phyloP scores from a whole-genome alignment of 2,329 filamentous ascomycete genomes.

The Didymella sp. region DNA sequence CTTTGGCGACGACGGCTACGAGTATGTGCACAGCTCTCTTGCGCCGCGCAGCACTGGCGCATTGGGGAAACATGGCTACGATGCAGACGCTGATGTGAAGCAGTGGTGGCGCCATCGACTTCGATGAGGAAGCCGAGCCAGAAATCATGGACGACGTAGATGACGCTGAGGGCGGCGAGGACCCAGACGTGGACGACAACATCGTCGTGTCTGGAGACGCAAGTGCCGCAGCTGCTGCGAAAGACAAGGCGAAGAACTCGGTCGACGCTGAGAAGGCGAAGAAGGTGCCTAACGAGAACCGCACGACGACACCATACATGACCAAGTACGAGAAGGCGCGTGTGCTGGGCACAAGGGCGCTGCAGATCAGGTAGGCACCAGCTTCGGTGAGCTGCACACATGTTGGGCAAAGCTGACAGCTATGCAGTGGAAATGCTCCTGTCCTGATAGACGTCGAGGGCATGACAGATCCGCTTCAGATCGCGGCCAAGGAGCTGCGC shows the following conservation, averaged over 20 bases:
- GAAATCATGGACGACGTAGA: slow-evolving; percentile 71
- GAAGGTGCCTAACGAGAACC: slow-evolving; percentile 87
- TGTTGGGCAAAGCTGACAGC: slow-evolving; percentile 23
- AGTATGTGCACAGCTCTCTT: slow-evolving; percentile 33
- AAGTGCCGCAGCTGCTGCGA: slow-evolving; percentile 55
- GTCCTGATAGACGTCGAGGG: slow-evolving; percentile 96
- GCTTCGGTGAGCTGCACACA: too few relatives aligned
- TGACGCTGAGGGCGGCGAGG: slow-evolving; percentile 53
- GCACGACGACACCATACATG: slow-evolving; percentile 97
- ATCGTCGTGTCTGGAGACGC: slow-evolving; percentile 60
- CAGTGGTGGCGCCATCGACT: slow-evolving; percentile 54
- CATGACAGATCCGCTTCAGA: slow-evolving; percentile 96
- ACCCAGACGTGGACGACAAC: slow-evolving; percentile 50
- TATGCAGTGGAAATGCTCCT: slow-evolving; percentile 88
- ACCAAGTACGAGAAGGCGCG: slow-evolving; percentile 98
- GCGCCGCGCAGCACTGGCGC: slow-evolving; percentile 22
- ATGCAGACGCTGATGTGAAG: slow-evolving; percentile 23
- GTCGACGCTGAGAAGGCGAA: slow-evolving; percentile 71
- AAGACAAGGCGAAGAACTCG: slow-evolving; percentile 58
- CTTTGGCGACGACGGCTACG: slow-evolving; percentile 38
- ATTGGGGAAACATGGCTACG: background rate
- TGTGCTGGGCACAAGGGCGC: slow-evolving; percentile 87
- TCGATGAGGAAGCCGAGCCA: slow-evolving; percentile 67
- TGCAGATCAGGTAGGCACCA: slow-evolving; percentile 85
- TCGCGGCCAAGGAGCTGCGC: slow-evolving; percentile 94